These are phyloP conservation scores for Odontarrhena argentea DNA, from an alignment of 345 rosid species.

Conservation along the genomic window DNA sequence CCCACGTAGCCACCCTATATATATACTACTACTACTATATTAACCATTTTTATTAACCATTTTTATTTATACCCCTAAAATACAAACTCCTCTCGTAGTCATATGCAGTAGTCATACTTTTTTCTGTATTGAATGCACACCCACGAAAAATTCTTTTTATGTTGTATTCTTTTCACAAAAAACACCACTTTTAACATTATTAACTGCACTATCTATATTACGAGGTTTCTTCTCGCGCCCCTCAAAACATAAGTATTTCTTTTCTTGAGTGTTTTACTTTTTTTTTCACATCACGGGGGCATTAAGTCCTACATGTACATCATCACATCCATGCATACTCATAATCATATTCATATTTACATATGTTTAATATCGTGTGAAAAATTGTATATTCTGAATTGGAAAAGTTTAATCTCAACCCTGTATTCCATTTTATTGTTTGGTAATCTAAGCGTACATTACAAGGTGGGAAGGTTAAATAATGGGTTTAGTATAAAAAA, in stretches of 20 bases:
- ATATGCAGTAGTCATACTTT: not conserved
- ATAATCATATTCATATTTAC: too few species aligned
- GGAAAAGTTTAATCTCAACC: too few species aligned
- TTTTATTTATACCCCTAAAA: not conserved
- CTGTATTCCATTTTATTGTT: too few species aligned
- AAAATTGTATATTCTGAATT: too few species aligned
- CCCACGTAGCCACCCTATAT: conserved; percentile 27
- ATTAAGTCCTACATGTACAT: conserved; percentile 9
- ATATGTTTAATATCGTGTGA: too few species aligned
- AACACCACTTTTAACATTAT: conserved; percentile 20
- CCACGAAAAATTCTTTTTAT: conserved; percentile 22
- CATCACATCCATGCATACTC: too few species aligned
- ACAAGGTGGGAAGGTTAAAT: too few species aligned
- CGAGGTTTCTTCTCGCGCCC: conserved; percentile 44
- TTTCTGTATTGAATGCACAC: conserved; percentile 24
- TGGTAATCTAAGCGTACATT: too few species aligned
- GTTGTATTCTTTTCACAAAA: conserved; percentile 36
- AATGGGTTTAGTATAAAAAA: too few species aligned
- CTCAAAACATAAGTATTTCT: conserved; percentile 18
- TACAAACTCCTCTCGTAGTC: not conserved
- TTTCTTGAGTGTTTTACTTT: not conserved
- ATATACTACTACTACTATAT: too few species aligned
- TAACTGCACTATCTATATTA: conserved; percentile 9
- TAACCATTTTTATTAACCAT: not conserved
- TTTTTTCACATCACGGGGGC: not conserved